Evolutionary conservation across 2,329 filamentous ascomycete genomes (phyloP).

Genomic region (Rhinocladiella similis): DNA sequence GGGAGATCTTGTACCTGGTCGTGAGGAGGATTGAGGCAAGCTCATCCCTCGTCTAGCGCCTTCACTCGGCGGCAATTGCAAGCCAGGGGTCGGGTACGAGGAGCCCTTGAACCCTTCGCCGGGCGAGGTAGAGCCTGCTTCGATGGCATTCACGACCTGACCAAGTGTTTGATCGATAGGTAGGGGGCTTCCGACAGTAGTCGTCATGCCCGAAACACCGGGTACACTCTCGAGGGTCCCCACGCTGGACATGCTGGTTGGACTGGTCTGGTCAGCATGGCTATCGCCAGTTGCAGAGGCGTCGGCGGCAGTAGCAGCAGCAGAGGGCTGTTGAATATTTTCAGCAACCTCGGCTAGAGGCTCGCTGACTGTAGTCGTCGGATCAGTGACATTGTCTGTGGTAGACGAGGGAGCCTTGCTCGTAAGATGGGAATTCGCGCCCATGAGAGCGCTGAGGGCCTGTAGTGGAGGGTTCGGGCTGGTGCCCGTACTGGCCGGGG

Average conservation of each 20-base stretch:
- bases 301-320: conserved; percentile 27
- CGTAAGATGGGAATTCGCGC: conserved; percentile 37
- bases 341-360: conserved; percentile 50
- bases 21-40: conserved; percentile 56
- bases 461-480: conserved; percentile 45
- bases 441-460: conserved; percentile 38
- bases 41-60: conserved; percentile 59
- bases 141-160: conserved; percentile 34
- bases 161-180: conserved; percentile 46
- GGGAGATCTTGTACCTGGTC: conserved; percentile 66
- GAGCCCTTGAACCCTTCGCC: conserved; percentile 55
- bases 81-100: conserved; percentile 63
- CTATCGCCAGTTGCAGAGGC: conserved; percentile 40
- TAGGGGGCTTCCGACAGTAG: conserved; percentile 49
- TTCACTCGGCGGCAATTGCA: conserved; percentile 49
- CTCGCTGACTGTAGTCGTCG: conserved; percentile 48
- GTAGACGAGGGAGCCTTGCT: conserved; percentile 22
- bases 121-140: conserved; percentile 41
- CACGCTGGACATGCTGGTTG: conserved; percentile 56
- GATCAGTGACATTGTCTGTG: conserved; percentile 31
- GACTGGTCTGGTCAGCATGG: conserved; percentile 49
- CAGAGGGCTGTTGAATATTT: conserved; percentile 51
- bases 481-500: conserved; percentile 29
- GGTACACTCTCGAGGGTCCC: conserved; percentile 52
- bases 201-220: conserved; percentile 51